phyloP scores from a whole-genome alignment of 1,284 basidiomycete species.

The Irpex sp. region DNA sequence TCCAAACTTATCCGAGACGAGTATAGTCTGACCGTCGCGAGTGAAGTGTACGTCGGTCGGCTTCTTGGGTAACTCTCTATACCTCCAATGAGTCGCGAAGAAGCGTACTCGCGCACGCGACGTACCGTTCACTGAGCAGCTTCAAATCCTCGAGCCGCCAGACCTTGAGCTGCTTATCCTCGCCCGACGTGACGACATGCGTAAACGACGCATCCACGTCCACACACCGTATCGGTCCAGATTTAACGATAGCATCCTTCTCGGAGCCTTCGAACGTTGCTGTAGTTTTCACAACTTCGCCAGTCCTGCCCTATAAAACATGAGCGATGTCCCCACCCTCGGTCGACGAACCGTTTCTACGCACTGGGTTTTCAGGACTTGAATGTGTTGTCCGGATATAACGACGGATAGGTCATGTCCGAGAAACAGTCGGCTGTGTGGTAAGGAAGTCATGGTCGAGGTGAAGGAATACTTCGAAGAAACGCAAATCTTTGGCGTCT shows the following conservation, averaged over 20 bases:
- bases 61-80: conserved; percentile 67
- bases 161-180: conserved; percentile 77
- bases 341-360: conserved; percentile 8
- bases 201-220: conserved; percentile 43
- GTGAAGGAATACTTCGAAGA: neutral
- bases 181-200: conserved; percentile 61
- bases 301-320: conserved; percentile 39
- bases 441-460: conserved; percentile 24
- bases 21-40: conserved; percentile 49
- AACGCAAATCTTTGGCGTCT: neutral
- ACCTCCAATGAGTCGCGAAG: conserved; percentile 21
- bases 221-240: conserved; percentile 58
- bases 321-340: conserved; percentile 5
- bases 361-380: conserved; percentile 49
- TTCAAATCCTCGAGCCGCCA: conserved; percentile 58
- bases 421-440: conserved; percentile 43
- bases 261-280: conserved; percentile 26
- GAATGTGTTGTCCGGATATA: conserved; percentile 55
- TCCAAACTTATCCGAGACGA: conserved; percentile 83
- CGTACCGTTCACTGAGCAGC: conserved; percentile 60
- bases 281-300: conserved; percentile 45
- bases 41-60: conserved; percentile 63
- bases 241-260: conserved; percentile 33
- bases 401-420: conserved; percentile 32
- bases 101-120: neutral